These are phyloP conservation scores for Rosa persica DNA, from an alignment of 306 rosid species.

Conservation along the genomic window DNA sequence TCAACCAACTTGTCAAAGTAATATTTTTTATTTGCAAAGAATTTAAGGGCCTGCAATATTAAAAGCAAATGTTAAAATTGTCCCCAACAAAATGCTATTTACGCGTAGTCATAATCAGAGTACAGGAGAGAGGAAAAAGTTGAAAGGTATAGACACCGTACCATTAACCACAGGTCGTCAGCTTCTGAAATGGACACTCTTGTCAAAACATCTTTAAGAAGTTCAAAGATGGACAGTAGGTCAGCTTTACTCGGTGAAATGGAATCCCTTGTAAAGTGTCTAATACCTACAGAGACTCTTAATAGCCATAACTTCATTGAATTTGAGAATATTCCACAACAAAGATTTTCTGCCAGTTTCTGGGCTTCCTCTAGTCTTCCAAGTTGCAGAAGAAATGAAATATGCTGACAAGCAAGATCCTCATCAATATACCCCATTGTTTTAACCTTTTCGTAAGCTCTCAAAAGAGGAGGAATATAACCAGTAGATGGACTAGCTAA, in stretches of 20 bases:
- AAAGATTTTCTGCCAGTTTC: conserved; percentile 60
- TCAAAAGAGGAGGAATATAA: conserved; percentile 43
- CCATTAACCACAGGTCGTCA: conserved; percentile 81
- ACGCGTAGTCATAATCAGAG: neutral
- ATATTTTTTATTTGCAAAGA: conserved; percentile 53
- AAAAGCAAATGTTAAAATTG: neutral
- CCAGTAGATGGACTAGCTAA: conserved; percentile 23
- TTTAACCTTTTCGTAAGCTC: conserved; percentile 53
- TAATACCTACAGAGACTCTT: conserved; percentile 60
- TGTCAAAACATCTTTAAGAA: conserved; percentile 45
- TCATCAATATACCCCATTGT: neutral
- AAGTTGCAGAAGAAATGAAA: conserved; percentile 61
- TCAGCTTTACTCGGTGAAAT: conserved; percentile 52
- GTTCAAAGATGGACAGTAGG: conserved; percentile 62
- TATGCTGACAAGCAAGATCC: conserved; percentile 11
- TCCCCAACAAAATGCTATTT: neutral
- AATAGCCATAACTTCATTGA: conserved; percentile 57
- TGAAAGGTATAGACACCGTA: conserved; percentile 33
- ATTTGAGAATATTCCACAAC: conserved; percentile 52
- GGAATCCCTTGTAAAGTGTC: conserved; percentile 41
- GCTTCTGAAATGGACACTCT: conserved; percentile 55
- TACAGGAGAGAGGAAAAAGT: conserved; percentile 6
- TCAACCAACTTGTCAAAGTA: conserved; percentile 73
- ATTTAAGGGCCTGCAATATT: conserved; percentile 66
- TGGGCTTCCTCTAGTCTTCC: conserved; percentile 65